These are phyloP conservation scores for Fusarium sp. DNA, from an alignment of 2,329 filamentous ascomycete genomes.

Conservation along the genomic window DNA sequence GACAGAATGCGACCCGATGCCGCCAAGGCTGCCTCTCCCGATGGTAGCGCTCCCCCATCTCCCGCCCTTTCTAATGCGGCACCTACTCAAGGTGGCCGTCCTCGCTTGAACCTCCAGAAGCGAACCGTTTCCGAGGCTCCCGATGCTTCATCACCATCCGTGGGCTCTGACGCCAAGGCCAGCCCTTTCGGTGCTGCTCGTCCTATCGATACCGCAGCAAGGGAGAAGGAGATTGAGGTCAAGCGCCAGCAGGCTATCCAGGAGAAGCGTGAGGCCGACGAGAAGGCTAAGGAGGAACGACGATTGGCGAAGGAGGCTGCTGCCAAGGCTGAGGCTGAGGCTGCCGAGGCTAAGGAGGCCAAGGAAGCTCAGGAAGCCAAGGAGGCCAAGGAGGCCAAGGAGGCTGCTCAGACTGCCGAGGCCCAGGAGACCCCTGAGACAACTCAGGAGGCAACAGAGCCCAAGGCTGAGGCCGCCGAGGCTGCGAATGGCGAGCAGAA, in stretches of 20 bases:
- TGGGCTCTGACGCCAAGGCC: slow-evolving; percentile 78
- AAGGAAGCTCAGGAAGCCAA: slow-evolving; percentile 51
- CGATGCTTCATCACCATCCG: slow-evolving; percentile 62
- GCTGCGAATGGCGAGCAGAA: slow-evolving; percentile 63
- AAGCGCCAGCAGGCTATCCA: slow-evolving; percentile 80
- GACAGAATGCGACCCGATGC: slow-evolving; percentile 88
- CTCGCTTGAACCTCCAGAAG: slow-evolving; percentile 89
- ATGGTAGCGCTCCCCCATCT: slow-evolving; percentile 81
- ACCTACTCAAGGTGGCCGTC: slow-evolving; percentile 71
- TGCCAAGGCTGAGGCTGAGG: slow-evolving; percentile 60
- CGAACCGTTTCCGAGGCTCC: slow-evolving; percentile 85
- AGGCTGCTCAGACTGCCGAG: slow-evolving; percentile 50
- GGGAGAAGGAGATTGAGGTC: slow-evolving; percentile 91
- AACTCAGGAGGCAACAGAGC: slow-evolving; percentile 47
- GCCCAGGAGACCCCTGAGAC: slow-evolving; percentile 50
- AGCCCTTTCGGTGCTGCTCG: slow-evolving; percentile 94
- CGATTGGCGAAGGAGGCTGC: slow-evolving; percentile 71
- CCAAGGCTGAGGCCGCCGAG: slow-evolving; percentile 31
- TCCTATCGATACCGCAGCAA: slow-evolving; percentile 91
- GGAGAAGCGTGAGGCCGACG: slow-evolving; percentile 88
- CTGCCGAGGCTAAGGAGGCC: slow-evolving; percentile 54
- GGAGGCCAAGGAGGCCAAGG: slow-evolving; percentile 37
- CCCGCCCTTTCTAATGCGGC: slow-evolving; percentile 71
- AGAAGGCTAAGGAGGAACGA: slow-evolving; percentile 84
- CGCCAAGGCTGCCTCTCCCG: slow-evolving; percentile 74